These are phyloP conservation scores for Monosporascus sp. DNA, from an alignment of 2,329 filamentous ascomycete species.

Conservation along the genomic window DNA sequence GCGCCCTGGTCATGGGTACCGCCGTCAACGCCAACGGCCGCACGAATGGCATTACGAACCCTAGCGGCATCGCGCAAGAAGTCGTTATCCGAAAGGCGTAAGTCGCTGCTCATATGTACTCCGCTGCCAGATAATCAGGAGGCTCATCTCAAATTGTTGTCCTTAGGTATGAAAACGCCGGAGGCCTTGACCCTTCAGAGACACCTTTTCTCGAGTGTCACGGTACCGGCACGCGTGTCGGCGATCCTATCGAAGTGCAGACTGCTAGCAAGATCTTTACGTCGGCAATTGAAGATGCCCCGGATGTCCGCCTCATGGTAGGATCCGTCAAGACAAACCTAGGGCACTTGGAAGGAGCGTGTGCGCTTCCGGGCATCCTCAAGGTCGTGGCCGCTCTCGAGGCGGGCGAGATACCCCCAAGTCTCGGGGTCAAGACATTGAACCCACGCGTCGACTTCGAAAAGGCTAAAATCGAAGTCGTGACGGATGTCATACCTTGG, in stretches of 20 bases:
- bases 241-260: conserved; percentile 34
- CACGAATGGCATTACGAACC: too few species aligned
- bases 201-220: too few species aligned
- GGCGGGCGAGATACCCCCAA: conserved; percentile 21
- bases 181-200: too few species aligned
- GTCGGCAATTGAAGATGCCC: conserved; percentile 7
- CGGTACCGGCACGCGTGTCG: conserved; percentile 32
- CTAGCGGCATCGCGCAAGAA: too few species aligned
- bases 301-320: conserved; percentile 11
- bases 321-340: conserved; percentile 17
- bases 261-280: conserved; percentile 21
- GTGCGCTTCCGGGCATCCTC: conserved; percentile 18
- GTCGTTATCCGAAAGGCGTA: too few species aligned
- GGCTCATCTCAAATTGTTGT: too few species aligned
- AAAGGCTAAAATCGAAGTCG: conserved; percentile 12
- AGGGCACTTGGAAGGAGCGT: conserved; percentile 21
- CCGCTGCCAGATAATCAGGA: too few species aligned
- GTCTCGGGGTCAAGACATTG: conserved; percentile 11
- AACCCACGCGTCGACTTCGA: conserved; percentile 21
- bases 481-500: conserved; percentile 14
- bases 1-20: too few species aligned
- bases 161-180: too few species aligned
- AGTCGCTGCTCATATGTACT: too few species aligned
- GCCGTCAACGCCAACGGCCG: too few species aligned
- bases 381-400: conserved; percentile 20